A percentile compares a stretch with the other conserved stretches of the same genome.
phyloP scores from a whole-genome alignment of 352 stramenopile genomes.

The Pythium aquatile region DNA sequence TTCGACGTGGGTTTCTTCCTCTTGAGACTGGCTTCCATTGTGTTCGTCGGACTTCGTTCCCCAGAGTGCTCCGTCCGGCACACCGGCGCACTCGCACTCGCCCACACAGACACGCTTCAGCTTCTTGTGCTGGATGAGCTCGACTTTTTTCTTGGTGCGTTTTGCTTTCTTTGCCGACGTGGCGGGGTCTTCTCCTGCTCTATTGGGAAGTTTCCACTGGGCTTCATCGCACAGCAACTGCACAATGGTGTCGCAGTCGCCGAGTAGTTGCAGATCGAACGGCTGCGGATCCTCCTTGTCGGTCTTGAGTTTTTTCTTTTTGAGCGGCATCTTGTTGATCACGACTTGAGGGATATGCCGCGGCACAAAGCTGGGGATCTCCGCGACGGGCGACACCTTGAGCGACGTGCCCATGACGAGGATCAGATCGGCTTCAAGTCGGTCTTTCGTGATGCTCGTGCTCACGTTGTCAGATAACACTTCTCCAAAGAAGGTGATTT shows the following conservation, averaged over 20 bases:
- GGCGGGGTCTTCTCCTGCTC: neutral
- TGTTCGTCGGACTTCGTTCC: slow-evolving; percentile 14
- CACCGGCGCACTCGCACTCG: slow-evolving; percentile 53
- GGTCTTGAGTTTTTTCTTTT: slow-evolving; percentile 60
- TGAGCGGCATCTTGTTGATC: slow-evolving; percentile 89
- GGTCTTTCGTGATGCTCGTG: slow-evolving; percentile 67
- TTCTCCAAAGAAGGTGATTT: slow-evolving; percentile 98
- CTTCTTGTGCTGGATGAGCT: slow-evolving; percentile 32
- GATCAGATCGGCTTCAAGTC: slow-evolving; percentile 90
- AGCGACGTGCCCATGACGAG: slow-evolving; percentile 98
- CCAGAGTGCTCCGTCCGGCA: slow-evolving; percentile 21
- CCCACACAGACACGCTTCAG: slow-evolving; percentile 41
- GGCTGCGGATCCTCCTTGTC: slow-evolving; percentile 44
- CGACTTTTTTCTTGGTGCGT: slow-evolving; percentile 12
- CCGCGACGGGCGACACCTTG: slow-evolving; percentile 94
- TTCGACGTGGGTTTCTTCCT: slow-evolving; percentile 35
- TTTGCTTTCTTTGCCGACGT: slow-evolving; percentile 11
- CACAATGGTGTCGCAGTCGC: slow-evolving; percentile 78
- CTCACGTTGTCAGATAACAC: slow-evolving; percentile 88
- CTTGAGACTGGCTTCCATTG: slow-evolving; percentile 24
- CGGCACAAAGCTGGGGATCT: slow-evolving; percentile 84
- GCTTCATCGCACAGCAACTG: slow-evolving; percentile 59
- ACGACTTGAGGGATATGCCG: slow-evolving; percentile 83
- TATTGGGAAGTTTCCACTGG: slow-evolving; percentile 41
- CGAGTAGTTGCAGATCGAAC: slow-evolving; percentile 82